Conservation (phyloP, 2,329 filamentous ascomycete species). For the Trichoderma cornu-damae region DNA sequence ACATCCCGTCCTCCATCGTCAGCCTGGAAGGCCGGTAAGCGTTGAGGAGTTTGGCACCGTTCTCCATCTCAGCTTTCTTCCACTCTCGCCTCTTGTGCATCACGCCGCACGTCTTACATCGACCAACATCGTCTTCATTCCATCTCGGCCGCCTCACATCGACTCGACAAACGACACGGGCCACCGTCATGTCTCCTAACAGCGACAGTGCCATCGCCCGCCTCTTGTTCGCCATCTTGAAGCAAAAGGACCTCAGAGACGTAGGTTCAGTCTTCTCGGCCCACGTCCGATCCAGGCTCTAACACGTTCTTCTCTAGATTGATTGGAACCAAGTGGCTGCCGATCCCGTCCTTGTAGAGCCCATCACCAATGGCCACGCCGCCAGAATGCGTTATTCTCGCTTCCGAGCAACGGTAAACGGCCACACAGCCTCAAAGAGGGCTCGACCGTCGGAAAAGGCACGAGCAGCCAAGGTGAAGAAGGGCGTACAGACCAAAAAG, state of each 20-base stretch:
- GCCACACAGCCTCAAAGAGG: constrained; percentile 45
- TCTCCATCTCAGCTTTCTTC: not conserved
- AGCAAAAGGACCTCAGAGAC: constrained; percentile 57
- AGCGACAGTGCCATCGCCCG: constrained; percentile 53
- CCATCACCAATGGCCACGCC: constrained; percentile 56
- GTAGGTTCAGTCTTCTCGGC: constrained; percentile 37
- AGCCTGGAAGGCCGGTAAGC: not conserved
- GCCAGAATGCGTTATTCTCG: constrained; percentile 57
- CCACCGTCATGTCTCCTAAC: constrained; percentile 46
- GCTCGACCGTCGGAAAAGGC: constrained; percentile 40
- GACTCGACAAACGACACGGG: not conserved
- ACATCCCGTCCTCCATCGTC: not conserved
- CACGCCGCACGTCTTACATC: too few relatives aligned
- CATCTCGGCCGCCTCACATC: not conserved
- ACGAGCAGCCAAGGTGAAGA: constrained; percentile 44
- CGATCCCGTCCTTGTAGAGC: constrained; percentile 48
- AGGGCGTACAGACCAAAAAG: constrained; percentile 31
- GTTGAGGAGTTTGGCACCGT: not conserved
- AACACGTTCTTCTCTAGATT: constrained; percentile 39
- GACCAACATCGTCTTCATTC: not conserved
- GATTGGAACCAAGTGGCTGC: constrained; percentile 55
- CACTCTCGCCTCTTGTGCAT: too few relatives aligned
- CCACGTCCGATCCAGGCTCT: constrained; percentile 1
- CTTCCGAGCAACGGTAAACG: constrained; percentile 45
- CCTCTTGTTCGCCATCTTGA: constrained; percentile 55